phyloP scores from a whole-genome alignment of 164 flowering plant species.

The Warburgia ugandensis region DNA sequence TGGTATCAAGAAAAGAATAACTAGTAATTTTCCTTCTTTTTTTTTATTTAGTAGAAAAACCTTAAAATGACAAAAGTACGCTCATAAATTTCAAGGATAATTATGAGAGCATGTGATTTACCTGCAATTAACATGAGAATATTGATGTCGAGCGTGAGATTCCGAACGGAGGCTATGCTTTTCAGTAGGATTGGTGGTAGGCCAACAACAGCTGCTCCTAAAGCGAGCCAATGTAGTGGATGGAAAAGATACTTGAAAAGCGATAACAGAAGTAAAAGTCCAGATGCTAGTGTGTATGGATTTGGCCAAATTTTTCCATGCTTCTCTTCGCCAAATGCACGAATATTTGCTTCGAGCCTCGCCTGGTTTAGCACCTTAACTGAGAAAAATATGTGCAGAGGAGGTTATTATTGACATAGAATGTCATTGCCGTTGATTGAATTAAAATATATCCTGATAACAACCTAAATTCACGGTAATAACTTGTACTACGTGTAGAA shows the following conservation, averaged over 20 bases:
- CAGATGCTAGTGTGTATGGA: conserved; percentile 53
- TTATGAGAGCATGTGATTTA: conserved; percentile 1
- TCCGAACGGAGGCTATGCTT: conserved; percentile 33
- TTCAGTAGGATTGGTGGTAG: conserved; percentile 47
- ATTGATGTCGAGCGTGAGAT: conserved; percentile 56
- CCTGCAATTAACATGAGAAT: conserved; percentile 76
- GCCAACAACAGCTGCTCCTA: conserved; percentile 58
- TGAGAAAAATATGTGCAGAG: conserved; percentile 18
- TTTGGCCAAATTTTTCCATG: conserved; percentile 68
- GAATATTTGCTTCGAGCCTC: conserved; percentile 69
- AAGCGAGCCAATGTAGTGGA: conserved; percentile 64
- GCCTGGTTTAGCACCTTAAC: conserved; percentile 79
- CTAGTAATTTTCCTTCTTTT: no score
- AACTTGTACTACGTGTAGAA: no score
- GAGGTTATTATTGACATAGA: background rate
- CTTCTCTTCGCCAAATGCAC: conserved; percentile 34
- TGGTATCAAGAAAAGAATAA: no score
- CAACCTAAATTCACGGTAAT: background rate
- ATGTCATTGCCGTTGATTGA: background rate
- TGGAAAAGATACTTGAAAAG: conserved; percentile 38
- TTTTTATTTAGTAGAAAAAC: no score
- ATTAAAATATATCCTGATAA: background rate
- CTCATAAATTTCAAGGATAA: no score
- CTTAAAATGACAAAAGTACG: no score
- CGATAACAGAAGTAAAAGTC: conserved; percentile 44